Evolutionary conservation across 495 filamentous ascomycete species (phyloP).

Genomic region (Bacidia rubella): DNA sequence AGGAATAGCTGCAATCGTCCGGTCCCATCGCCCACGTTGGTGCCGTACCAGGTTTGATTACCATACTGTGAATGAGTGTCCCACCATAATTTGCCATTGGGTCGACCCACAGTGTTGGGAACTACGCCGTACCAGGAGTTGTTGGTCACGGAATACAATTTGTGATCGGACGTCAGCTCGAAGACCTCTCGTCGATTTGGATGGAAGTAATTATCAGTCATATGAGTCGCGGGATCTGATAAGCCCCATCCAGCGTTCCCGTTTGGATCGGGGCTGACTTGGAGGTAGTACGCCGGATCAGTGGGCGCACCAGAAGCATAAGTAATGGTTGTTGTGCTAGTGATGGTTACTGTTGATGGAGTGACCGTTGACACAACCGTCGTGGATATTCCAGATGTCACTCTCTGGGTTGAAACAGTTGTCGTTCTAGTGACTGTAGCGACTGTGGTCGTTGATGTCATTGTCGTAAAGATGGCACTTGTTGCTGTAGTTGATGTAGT

Average conservation of each 20-base stretch:
- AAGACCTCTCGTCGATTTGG: constrained; percentile 4
- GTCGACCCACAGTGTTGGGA: not conserved
- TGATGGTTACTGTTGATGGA: not conserved
- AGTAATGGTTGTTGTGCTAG: constrained; percentile 1
- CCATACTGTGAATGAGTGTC: not conserved
- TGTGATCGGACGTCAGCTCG: not conserved
- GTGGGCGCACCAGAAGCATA: not conserved
- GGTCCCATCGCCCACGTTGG: not conserved
- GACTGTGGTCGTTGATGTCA: not conserved
- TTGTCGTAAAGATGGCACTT: not conserved
- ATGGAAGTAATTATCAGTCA: constrained; percentile 5
- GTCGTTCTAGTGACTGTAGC: not conserved
- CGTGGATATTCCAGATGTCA: too few relatives aligned
- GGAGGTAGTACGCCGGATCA: not conserved
- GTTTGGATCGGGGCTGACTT: constrained; percentile 2
- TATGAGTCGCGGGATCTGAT: not conserved
- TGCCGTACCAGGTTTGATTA: not conserved
- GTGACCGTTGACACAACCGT: too few relatives aligned
- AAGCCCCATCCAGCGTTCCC: not conserved
- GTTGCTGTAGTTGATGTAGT: not conserved
- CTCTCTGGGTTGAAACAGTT: too few relatives aligned
- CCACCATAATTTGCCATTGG: not conserved
- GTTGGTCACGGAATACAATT: constrained; percentile 6
- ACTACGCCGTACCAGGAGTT: not conserved
- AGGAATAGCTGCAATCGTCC: not conserved